phyloP scores from a whole-genome alignment of 805 yeast genomes.

The Sugiyamaella floridensis region DNA sequence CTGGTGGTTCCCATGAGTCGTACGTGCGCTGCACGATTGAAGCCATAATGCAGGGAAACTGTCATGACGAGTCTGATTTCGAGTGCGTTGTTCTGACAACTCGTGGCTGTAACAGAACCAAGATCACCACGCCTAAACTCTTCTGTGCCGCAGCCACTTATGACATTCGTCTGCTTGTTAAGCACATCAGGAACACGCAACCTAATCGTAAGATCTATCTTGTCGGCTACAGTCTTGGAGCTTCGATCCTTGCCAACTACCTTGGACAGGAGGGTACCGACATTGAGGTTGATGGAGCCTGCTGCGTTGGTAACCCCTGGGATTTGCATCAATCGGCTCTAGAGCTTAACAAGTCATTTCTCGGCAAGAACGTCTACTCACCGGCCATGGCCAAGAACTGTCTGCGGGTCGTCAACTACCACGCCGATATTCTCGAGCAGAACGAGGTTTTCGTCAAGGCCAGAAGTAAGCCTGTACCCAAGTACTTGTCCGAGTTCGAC shows the following conservation, averaged over 20 bases:
- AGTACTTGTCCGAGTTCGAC: slow-evolving; percentile 52
- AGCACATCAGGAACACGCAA: slow-evolving; percentile 41
- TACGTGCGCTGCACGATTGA: slow-evolving; percentile 48
- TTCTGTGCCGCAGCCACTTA: slow-evolving; percentile 68
- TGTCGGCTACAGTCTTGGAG: slow-evolving; percentile 81
- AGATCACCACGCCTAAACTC: slow-evolving; percentile 59
- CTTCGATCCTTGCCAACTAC: slow-evolving; percentile 62
- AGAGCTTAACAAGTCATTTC: slow-evolving; percentile 35
- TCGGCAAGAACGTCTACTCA: slow-evolving; percentile 44
- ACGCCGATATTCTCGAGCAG: slow-evolving; percentile 35
- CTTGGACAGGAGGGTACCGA: slow-evolving; percentile 54
- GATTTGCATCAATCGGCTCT: slow-evolving; percentile 49
- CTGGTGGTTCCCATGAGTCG: slow-evolving; percentile 81
- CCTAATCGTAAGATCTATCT: slow-evolving; percentile 63
- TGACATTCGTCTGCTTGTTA: slow-evolving; percentile 54
- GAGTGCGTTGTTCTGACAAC: slow-evolving; percentile 64
- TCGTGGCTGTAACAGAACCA: slow-evolving; percentile 70
- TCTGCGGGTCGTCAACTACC: slow-evolving; percentile 37
- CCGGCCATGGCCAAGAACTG: slow-evolving; percentile 46
- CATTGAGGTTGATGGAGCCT: slow-evolving; percentile 45
- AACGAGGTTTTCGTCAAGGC: slow-evolving; percentile 27
- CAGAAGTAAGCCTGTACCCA: slow-evolving; percentile 18
- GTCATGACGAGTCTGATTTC: slow-evolving; percentile 35
- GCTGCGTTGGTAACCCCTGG: slow-evolving; percentile 66
- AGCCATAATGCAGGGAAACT: slow-evolving; percentile 14